These are phyloP conservation scores for Ramichloridium luteum DNA, from an alignment of 2,329 filamentous ascomycete species.

Conservation along the genomic window DNA sequence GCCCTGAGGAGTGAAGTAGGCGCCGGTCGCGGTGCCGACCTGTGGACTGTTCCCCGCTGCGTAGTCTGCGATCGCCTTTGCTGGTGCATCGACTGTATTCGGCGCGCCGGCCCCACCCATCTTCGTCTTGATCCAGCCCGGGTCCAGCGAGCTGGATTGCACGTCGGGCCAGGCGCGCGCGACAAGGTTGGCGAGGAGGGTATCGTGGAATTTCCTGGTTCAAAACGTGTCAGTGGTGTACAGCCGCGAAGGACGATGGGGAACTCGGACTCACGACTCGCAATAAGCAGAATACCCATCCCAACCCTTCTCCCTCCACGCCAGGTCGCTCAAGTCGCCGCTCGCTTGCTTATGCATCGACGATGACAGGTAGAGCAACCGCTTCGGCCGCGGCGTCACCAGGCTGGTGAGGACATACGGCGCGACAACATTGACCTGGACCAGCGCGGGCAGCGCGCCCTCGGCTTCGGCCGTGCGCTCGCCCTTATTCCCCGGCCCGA, in stretches of 20 bases:
- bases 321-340: constrained; percentile 28
- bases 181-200: constrained; percentile 45
- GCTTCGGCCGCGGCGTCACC: constrained; percentile 37
- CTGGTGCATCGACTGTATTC: constrained; percentile 35
- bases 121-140: constrained; percentile 35
- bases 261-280: constrained; percentile 28
- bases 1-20: constrained; percentile 18
- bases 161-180: constrained; percentile 35
- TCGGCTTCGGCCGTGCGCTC: constrained; percentile 33
- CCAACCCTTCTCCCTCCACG: constrained; percentile 28
- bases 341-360: constrained; percentile 40
- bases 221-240: background rate
- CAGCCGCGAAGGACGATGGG: too few species aligned
- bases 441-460: constrained; percentile 38
- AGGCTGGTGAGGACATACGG: constrained; percentile 45
- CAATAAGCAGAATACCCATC: constrained; percentile 34
- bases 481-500: constrained; percentile 32
- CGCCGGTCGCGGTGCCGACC: constrained; percentile 31
- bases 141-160: constrained; percentile 36
- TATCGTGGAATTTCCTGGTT: constrained; percentile 42
- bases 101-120: constrained; percentile 35
- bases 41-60: constrained; percentile 29
- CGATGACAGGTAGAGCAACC: constrained; percentile 42
- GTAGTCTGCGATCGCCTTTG: constrained; percentile 38
- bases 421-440: constrained; percentile 46